phyloP scores from a whole-genome alignment of 768 basidiomycete species.

The Paxillus ammoniavirescens region DNA sequence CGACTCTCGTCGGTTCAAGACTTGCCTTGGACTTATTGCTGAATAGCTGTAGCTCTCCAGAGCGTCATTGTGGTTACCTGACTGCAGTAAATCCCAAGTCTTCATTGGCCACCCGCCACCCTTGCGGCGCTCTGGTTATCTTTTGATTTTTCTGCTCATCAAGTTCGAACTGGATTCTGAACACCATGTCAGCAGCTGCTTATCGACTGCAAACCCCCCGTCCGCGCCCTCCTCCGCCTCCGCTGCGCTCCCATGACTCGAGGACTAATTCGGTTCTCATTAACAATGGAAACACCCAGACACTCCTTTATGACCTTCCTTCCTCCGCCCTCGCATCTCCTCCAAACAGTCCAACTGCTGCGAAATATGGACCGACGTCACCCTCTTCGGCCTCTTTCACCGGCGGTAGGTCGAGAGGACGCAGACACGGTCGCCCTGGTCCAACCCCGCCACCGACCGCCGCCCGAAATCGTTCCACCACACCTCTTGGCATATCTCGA shows the following conservation, averaged over 20 bases:
- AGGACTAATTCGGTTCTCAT: conserved; percentile 43
- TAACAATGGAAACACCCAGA: conserved; percentile 48
- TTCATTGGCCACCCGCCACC: conserved; percentile 16
- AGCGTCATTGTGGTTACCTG: neutral
- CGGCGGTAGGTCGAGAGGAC: conserved; percentile 45
- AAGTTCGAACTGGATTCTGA: conserved; percentile 35
- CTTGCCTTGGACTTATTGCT: neutral
- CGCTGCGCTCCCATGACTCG: conserved; percentile 51
- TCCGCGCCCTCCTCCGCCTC: conserved; percentile 55
- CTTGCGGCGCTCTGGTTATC: neutral
- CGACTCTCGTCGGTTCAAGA: conserved; percentile 2
- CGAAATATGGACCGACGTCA: conserved; percentile 42
- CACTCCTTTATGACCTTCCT: conserved; percentile 77
- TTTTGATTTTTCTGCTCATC: conserved; percentile 6
- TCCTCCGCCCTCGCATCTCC: conserved; percentile 53
- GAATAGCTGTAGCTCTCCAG: neutral
- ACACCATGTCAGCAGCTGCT: conserved; percentile 56
- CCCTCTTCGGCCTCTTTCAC: conserved; percentile 60
- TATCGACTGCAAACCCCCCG: conserved; percentile 67
- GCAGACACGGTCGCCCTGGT: conserved; percentile 47
- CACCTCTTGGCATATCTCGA: conserved; percentile 62
- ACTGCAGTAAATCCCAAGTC: neutral
- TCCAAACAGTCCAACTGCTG: conserved; percentile 48
- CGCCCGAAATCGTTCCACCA: conserved; percentile 61
- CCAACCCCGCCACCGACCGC: conserved; percentile 54